Conservation (phyloP, 306 rosid species). For the Cucurbita argyrosperma region DNA sequence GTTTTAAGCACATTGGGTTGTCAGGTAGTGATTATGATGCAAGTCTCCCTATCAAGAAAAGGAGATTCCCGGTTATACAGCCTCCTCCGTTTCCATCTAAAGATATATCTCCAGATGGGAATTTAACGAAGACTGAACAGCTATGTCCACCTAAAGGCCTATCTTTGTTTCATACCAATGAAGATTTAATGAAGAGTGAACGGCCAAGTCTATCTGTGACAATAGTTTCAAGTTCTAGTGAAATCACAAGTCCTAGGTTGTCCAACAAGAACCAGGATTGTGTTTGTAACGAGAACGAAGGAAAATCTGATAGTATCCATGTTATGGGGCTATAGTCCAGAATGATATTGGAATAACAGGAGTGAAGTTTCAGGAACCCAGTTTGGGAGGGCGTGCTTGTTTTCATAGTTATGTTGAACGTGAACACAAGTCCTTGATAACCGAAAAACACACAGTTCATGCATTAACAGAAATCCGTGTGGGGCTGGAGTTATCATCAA, state of each 20-base stretch:
- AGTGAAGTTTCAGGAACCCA: slow-evolving; percentile 31
- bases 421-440: slow-evolving; percentile 20
- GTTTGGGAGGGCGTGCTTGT: slow-evolving; percentile 6
- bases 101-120: slow-evolving; percentile 19
- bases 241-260: slow-evolving; percentile 28
- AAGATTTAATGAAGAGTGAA: slow-evolving; percentile 22
- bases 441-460: slow-evolving; percentile 15
- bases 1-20: slow-evolving; percentile 51
- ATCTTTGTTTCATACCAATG: slow-evolving; percentile 17
- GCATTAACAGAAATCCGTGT: slow-evolving; percentile 22
- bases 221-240: slow-evolving; percentile 26
- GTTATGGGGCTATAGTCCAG: slow-evolving; percentile 17
- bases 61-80: slow-evolving; percentile 43
- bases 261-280: slow-evolving; percentile 23
- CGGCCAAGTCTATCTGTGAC: slow-evolving; percentile 36
- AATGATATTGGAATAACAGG: slow-evolving; percentile 10
- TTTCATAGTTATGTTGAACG: slow-evolving; percentile 15
- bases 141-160: slow-evolving; percentile 30
- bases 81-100: slow-evolving; percentile 47
- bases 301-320: slow-evolving; percentile 21
- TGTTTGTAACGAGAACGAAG: slow-evolving; percentile 30
- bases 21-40: slow-evolving; percentile 57
- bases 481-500: slow-evolving; percentile 35
- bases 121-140: too few species aligned
- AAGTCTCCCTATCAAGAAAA: slow-evolving; percentile 91